Conservation (phyloP, 2,329 filamentous ascomycete species). For the Stemphylium vesicarium region DNA sequence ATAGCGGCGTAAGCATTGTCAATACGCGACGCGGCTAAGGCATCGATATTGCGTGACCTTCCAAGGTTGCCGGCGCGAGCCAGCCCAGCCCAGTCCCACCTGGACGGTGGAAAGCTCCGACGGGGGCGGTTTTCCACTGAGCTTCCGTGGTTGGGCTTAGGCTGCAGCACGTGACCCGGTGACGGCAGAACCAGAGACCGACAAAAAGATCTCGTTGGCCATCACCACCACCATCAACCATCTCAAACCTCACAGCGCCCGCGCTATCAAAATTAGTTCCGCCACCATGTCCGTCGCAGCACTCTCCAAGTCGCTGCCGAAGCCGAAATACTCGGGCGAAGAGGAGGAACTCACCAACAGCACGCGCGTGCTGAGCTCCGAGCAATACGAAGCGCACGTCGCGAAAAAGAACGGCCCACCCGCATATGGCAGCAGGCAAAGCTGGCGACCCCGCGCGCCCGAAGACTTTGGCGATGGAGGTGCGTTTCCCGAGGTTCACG, state of each 20-base stretch:
- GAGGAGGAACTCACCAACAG: slow-evolving; percentile 84
- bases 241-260: not conserved
- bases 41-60: not conserved
- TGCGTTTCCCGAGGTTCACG: slow-evolving; percentile 90
- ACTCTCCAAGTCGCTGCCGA: slow-evolving; percentile 80
- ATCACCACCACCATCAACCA: not conserved
- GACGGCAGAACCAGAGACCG: slow-evolving; percentile 8
- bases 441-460: slow-evolving; percentile 86
- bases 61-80: not conserved
- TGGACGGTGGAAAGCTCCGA: not conserved
- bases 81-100: not conserved
- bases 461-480: slow-evolving; percentile 97
- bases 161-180: slow-evolving; percentile 15
- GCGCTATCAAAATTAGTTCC: not conserved
- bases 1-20: not conserved
- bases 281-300: slow-evolving; percentile 58
- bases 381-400: slow-evolving; percentile 84
- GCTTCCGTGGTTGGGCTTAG: not conserved
- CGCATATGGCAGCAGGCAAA: slow-evolving; percentile 81
- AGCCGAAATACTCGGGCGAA: slow-evolving; percentile 89
- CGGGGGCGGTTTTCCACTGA: not conserved
- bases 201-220: slow-evolving; percentile 16
- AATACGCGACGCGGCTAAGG: not conserved
- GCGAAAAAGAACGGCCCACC: slow-evolving; percentile 80
- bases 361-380: slow-evolving; percentile 79